These are phyloP conservation scores for Zarea fungicola DNA, from an alignment of 2,329 filamentous ascomycete species.

Conservation along the genomic window DNA sequence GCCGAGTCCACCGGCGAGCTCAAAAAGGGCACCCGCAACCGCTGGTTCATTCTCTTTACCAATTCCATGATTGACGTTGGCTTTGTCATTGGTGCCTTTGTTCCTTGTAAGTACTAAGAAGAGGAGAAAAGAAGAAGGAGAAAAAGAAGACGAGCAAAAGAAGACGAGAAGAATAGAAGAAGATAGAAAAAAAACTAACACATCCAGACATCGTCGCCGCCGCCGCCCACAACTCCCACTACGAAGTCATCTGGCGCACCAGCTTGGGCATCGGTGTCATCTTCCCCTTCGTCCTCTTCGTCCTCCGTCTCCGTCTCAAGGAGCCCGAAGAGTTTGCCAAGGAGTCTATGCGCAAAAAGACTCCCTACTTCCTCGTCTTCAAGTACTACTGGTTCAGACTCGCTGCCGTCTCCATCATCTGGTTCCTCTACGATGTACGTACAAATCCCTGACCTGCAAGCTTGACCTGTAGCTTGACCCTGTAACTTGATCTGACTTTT, in stretches of 20 bases:
- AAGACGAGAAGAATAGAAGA: too few species aligned
- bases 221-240: constrained; percentile 54
- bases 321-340: constrained; percentile 74
- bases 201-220: constrained; percentile 46
- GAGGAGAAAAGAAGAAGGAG: too few species aligned
- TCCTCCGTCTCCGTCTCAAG: constrained; percentile 65
- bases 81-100: constrained; percentile 74
- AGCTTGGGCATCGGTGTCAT: constrained; percentile 72
- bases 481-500: too few species aligned
- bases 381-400: constrained; percentile 71
- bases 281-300: constrained; percentile 68
- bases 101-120: constrained; percentile 52
- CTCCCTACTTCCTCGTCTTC: constrained; percentile 50
- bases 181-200: too few species aligned
- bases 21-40: constrained; percentile 73
- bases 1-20: constrained; percentile 82
- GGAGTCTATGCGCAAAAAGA: constrained; percentile 60
- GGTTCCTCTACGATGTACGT: constrained; percentile 75
- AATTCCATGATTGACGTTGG: constrained; percentile 82
- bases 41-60: constrained; percentile 88
- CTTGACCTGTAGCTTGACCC: too few species aligned
- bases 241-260: constrained; percentile 74
- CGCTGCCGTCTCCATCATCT: constrained; percentile 65
- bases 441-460: too few species aligned
- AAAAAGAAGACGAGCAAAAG: too few species aligned